Conservation (phyloP, 805 yeast species). For the Komagataella pseudopastoris region DNA sequence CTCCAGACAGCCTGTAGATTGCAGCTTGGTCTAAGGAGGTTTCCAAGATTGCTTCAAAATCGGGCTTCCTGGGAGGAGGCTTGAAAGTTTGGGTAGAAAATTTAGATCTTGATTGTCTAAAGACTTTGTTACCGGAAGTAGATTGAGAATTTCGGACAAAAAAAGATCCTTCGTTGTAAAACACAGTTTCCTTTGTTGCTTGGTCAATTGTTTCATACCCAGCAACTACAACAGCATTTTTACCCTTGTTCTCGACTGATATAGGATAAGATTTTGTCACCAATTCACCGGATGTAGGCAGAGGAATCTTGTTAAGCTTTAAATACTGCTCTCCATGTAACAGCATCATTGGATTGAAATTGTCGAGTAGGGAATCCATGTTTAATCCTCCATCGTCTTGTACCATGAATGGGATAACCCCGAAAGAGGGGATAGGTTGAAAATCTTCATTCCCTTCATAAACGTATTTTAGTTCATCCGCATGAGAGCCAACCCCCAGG, state of each 20-base stretch:
- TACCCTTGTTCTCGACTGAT: slow-evolving; percentile 72
- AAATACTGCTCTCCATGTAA: slow-evolving; percentile 94
- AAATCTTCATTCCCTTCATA: slow-evolving; percentile 70
- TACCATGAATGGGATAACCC: slow-evolving; percentile 76
- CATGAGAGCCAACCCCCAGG: slow-evolving; percentile 76
- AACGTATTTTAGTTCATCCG: slow-evolving; percentile 61
- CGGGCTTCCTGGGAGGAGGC: slow-evolving; percentile 56
- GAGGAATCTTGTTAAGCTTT: slow-evolving; percentile 60
- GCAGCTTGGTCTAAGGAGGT: slow-evolving; percentile 73
- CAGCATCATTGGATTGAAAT: slow-evolving; percentile 80
- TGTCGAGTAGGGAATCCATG: slow-evolving; percentile 49
- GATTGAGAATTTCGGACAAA: slow-evolving; percentile 70
- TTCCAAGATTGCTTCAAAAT: slow-evolving; percentile 42
- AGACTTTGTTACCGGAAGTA: slow-evolving; percentile 32
- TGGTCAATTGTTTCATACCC: slow-evolving; percentile 61
- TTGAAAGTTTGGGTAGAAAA: slow-evolving; percentile 53
- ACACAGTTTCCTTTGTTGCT: slow-evolving; percentile 52
- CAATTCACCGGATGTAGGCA: slow-evolving; percentile 58
- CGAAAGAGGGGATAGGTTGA: slow-evolving; percentile 81
- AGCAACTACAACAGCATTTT: slow-evolving; percentile 68
- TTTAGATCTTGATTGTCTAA: slow-evolving; percentile 28
- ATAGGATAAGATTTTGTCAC: slow-evolving; percentile 54
- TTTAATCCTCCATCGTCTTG: slow-evolving; percentile 43
- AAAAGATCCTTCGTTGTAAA: slow-evolving; percentile 72
- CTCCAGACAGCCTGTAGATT: slow-evolving; percentile 83